These are phyloP conservation scores for Sarocladiaceae sp. DNA, from an alignment of 2,329 filamentous ascomycete genomes.

Conservation along the genomic window DNA sequence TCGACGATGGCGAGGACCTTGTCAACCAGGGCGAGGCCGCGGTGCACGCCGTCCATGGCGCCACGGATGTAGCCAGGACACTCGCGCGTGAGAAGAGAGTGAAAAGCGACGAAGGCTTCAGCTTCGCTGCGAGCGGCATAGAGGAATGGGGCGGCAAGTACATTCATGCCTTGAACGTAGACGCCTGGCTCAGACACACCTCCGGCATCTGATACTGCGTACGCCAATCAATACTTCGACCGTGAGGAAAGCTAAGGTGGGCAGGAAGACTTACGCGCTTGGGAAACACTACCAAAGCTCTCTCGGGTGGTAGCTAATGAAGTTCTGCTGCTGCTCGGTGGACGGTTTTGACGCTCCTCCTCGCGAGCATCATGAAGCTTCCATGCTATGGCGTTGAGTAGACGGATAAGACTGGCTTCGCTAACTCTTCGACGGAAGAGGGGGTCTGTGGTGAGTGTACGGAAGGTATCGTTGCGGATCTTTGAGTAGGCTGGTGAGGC, in stretches of 20 bases:
- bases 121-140: conserved; percentile 92
- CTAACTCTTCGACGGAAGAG: conserved; percentile 92
- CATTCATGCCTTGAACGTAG: conserved; percentile 99
- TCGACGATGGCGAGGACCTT: conserved; percentile 89
- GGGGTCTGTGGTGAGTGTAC: conserved; percentile 93
- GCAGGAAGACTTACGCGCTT: conserved; percentile 35
- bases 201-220: conserved; percentile 44
- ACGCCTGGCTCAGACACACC: conserved; percentile 62
- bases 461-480: conserved; percentile 97
- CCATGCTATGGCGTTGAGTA: conserved; percentile 95
- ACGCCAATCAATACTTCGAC: neutral
- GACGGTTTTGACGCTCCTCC: conserved; percentile 33
- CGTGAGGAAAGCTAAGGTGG: conserved; percentile 8
- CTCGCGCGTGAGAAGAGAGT: conserved; percentile 79
- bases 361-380: conserved; percentile 74
- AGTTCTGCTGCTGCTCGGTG: conserved; percentile 25
- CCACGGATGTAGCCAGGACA: conserved; percentile 91
- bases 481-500: conserved; percentile 93
- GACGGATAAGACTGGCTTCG: conserved; percentile 87
- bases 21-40: conserved; percentile 84
- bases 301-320: conserved; percentile 22
- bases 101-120: conserved; percentile 88
- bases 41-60: conserved; percentile 95
- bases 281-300: conserved; percentile 23
- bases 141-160: conserved; percentile 88